Evolutionary conservation across 306 rosid species (phyloP), one percentile per base, ranked within the genome.

Genomic region (Nissolia schottii): DNA sequence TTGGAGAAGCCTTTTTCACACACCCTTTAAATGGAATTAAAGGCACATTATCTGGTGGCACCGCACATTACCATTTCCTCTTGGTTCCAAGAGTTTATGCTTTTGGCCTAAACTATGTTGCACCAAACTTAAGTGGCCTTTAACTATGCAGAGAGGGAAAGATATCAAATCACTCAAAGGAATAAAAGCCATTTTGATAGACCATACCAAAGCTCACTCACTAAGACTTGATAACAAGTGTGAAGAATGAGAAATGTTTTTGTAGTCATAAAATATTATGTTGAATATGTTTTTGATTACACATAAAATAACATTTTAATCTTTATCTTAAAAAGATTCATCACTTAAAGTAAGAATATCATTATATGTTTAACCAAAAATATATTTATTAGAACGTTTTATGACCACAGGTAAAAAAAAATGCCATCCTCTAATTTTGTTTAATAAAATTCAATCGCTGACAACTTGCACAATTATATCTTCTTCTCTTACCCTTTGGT

Each of bases 81-180:
- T 41, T 32, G 59, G 35, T 54, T 40, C 67, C 35, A 29, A 61
- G 38, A 46, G n/a, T n/a, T 19, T 37, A 62, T 50, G 31, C n/a
- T 61, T 23, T 46, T 0, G 55, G 72, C 34, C 67, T 43, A 40
- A 27, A 23, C 8, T 29, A 1, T 43, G 62, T 28, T 46, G 54
- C 9, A 65, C 35, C 74, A 55, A 71, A 34, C 4, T 55, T 46
- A 15, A n/a, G 74, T 46, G 74, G 49, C 56, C 16, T n/a, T 71
- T 78, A 35, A 35, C 28, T 34, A 16, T 70, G 28, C n/a, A n/a
- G 76, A 68, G 8, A 25, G 11, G 54, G 66, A 74, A 43, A 0
- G 20, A 25, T 55, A 55, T 25, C 62, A 25, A 55, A 54, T n/a
- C 16, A 5, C 32, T 23, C 32, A 25, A n/a, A 23, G 34, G 28